These are phyloP conservation scores for Phialocephala subalpina DNA, from an alignment of 2,329 filamentous ascomycete genomes.

Conservation along the genomic window DNA sequence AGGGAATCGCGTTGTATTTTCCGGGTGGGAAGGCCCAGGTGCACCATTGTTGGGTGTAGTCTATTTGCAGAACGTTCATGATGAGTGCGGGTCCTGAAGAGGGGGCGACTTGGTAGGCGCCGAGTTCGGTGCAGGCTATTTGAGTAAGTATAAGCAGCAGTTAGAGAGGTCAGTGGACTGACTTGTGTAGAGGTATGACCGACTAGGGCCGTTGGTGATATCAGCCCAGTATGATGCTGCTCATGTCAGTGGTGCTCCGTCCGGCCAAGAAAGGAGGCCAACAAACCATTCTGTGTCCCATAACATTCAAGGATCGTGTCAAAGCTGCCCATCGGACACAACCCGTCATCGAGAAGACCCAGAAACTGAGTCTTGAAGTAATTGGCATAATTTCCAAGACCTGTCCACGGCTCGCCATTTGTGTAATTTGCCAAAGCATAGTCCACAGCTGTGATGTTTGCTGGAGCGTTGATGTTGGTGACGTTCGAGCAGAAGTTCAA, in stretches of 20 bases:
- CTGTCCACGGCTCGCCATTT: slow-evolving; percentile 56
- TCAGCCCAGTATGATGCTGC: slow-evolving; percentile 54
- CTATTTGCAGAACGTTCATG: slow-evolving; percentile 54
- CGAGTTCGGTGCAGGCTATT: slow-evolving; percentile 53
- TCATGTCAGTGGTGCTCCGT: background rate
- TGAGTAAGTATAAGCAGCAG: slow-evolving; percentile 4
- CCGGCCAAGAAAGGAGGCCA: background rate
- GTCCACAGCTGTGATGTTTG: slow-evolving; percentile 53
- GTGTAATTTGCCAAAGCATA: slow-evolving; percentile 56
- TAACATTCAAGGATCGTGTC: slow-evolving; percentile 54
- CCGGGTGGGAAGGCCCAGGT: slow-evolving; percentile 60
- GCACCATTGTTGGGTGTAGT: slow-evolving; percentile 61
- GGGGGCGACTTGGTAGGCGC: slow-evolving; percentile 57
- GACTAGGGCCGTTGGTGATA: slow-evolving; percentile 47
- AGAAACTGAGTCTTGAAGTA: slow-evolving; percentile 57
- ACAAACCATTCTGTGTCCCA: slow-evolving; percentile 42
- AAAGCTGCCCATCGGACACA: slow-evolving; percentile 50
- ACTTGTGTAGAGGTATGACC: slow-evolving; percentile 59
- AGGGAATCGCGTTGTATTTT: slow-evolving; percentile 52
- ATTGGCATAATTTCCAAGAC: slow-evolving; percentile 59
- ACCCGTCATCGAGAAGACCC: slow-evolving; percentile 37
- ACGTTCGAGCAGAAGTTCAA: slow-evolving; percentile 61
- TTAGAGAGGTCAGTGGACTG: background rate
- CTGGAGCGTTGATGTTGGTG: slow-evolving; percentile 54
- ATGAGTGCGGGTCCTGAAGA: slow-evolving; percentile 53